A percentile compares a stretch with the other conserved stretches of the same genome.
These are phyloP conservation scores for Eucalyptus microcorys DNA, from an alignment of 345 rosid species.

Conservation along the genomic window DNA sequence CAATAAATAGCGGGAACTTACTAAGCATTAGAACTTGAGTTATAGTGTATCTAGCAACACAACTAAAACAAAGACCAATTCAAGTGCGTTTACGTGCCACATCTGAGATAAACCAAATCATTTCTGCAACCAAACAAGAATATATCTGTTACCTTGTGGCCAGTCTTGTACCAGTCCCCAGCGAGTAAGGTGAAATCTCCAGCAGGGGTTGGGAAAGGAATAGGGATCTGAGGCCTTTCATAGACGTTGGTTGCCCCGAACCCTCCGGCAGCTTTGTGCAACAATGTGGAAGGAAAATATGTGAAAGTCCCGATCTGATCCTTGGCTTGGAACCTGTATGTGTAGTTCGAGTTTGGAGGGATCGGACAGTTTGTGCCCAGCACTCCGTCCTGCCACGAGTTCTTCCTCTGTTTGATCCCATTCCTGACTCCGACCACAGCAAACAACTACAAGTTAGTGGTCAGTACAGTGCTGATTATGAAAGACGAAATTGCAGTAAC, in stretches of 20 bases:
- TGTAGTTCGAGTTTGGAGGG: slow-evolving; percentile 22
- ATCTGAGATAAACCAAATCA: background rate
- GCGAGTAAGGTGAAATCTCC: slow-evolving; percentile 60
- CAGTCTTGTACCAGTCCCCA: slow-evolving; percentile 48
- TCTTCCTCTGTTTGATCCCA: slow-evolving; percentile 34
- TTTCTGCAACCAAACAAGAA: background rate
- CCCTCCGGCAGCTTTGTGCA: slow-evolving; percentile 35
- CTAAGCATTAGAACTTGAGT: background rate
- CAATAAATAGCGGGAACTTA: background rate
- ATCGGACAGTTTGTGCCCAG: slow-evolving; percentile 31
- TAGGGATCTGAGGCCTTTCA: slow-evolving; percentile 42
- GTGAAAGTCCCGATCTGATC: slow-evolving; percentile 30
- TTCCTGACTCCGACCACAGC: slow-evolving; percentile 10
- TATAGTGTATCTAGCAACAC: background rate
- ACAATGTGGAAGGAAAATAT: slow-evolving; percentile 20
- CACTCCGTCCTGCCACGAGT: slow-evolving; percentile 45
- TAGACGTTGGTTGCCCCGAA: slow-evolving; percentile 43
- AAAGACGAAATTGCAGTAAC: background rate
- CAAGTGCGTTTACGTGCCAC: background rate
- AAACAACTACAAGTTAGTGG: background rate
- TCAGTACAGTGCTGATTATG: background rate
- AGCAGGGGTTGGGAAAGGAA: slow-evolving; percentile 35
- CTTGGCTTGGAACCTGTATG: slow-evolving; percentile 24
- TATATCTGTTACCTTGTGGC: slow-evolving; percentile 9
- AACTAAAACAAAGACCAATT: background rate